Evolutionary conservation across 2,329 filamentous ascomycete species (phyloP).

Genomic region (Aplosporella prunicola): DNA sequence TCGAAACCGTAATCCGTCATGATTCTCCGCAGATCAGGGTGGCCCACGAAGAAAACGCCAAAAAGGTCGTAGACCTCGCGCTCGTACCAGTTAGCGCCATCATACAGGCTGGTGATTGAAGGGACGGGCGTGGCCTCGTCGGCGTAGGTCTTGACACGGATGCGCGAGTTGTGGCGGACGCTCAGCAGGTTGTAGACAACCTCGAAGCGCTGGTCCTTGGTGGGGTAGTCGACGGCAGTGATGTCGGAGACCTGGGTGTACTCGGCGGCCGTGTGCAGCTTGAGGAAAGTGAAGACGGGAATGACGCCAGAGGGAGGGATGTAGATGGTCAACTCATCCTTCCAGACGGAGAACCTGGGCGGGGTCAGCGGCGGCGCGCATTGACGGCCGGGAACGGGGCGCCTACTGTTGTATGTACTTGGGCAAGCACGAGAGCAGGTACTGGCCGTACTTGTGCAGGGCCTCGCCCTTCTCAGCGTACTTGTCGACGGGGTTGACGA

Average conservation of each 20-base stretch:
- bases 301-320: constrained; percentile 81
- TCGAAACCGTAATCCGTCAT: constrained; percentile 99
- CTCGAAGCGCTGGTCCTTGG: constrained; percentile 91
- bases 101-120: constrained; percentile 74
- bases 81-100: constrained; percentile 98
- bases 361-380: constrained; percentile 4
- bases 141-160: constrained; percentile 97
- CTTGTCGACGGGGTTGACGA: constrained; percentile 90
- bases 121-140: constrained; percentile 92
- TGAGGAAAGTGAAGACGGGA: constrained; percentile 88
- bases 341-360: constrained; percentile 86
- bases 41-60: constrained; percentile 90
- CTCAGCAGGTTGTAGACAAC: constrained; percentile 96
- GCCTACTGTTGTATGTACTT: constrained; percentile 86
- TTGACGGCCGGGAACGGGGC: not conserved
- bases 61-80: constrained; percentile 96
- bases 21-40: constrained; percentile 92
- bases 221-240: constrained; percentile 92
- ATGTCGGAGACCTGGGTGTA: constrained; percentile 90
- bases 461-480: constrained; percentile 77
- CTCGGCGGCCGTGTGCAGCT: constrained; percentile 95
- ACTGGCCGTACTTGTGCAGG: constrained; percentile 90
- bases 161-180: constrained; percentile 90
- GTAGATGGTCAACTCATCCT: constrained; percentile 94
- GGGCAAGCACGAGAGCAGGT: constrained; percentile 90